These are phyloP conservation scores for Eimeria falciformis DNA, from an alignment of 169 alveolate genomes.

Conservation along the genomic window DNA sequence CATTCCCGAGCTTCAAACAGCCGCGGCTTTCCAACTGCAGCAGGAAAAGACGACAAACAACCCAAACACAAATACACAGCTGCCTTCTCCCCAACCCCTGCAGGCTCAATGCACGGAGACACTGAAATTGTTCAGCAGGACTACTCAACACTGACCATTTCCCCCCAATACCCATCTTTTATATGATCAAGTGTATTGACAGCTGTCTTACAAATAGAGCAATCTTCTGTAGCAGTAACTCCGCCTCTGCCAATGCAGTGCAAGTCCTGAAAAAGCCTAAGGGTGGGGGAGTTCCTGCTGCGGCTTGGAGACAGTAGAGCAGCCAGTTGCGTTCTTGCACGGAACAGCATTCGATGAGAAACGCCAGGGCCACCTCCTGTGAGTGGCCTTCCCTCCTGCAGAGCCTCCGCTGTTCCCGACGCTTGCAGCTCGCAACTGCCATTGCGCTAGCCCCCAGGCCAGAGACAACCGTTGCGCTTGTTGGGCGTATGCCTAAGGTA, in stretches of 20 bases:
- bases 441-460: background rate
- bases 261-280: background rate
- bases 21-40: background rate
- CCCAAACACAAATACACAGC: too few species aligned
- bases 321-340: background rate
- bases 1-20: background rate
- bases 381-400: background rate
- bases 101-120: too few species aligned
- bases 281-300: background rate
- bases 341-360: background rate
- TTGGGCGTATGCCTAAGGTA: background rate
- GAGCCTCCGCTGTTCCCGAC: background rate
- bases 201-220: background rate
- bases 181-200: background rate
- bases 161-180: too few species aligned
- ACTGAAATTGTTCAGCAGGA: too few species aligned
- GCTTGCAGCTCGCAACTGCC: background rate
- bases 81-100: too few species aligned
- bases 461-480: background rate
- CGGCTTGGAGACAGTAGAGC: background rate
- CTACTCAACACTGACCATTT: too few species aligned
- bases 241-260: background rate
- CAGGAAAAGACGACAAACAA: background rate
- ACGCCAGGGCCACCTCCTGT: background rate
- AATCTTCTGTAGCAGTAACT: background rate